A percentile compares a stretch with the other conserved stretches of the same genome.
These are phyloP conservation scores for Phylloporus arenicola DNA, from an alignment of 768 basidiomycete species.

Conservation along the genomic window DNA sequence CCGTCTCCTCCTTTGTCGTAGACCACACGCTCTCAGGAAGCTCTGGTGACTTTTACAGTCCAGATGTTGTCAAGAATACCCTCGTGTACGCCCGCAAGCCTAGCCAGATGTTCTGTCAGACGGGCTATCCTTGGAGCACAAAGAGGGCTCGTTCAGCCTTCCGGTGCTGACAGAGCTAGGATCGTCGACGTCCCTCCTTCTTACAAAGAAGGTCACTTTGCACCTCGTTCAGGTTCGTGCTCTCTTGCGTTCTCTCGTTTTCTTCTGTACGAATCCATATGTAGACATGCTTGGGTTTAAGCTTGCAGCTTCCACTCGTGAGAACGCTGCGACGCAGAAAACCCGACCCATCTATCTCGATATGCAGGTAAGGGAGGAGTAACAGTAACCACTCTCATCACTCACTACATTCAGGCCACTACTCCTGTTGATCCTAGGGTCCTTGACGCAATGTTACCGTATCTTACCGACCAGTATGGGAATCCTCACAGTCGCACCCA, in stretches of 20 bases:
- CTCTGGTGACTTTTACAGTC: slow-evolving; percentile 1
- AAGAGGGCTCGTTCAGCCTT: slow-evolving; percentile 74
- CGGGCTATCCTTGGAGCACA: slow-evolving; percentile 27
- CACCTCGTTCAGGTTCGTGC: slow-evolving; percentile 60
- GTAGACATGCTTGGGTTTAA: slow-evolving; percentile 89
- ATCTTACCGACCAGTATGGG: slow-evolving; percentile 90
- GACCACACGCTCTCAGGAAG: slow-evolving; percentile 10
- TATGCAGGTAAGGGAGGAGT: slow-evolving; percentile 67
- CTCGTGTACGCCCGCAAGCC: slow-evolving; percentile 29
- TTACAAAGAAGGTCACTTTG: slow-evolving; percentile 62
- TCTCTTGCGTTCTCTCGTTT: neutral
- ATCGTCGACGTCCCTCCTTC: slow-evolving; percentile 76
- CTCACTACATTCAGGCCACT: slow-evolving; percentile 61
- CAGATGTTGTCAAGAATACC: slow-evolving; percentile 58
- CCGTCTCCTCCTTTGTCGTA: slow-evolving; percentile 4
- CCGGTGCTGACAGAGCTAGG: slow-evolving; percentile 75
- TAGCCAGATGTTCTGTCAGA: slow-evolving; percentile 23
- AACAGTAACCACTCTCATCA: neutral
- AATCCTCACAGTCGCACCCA: slow-evolving; percentile 98
- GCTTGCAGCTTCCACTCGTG: slow-evolving; percentile 57
- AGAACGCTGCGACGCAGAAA: slow-evolving; percentile 53
- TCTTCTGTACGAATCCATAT: slow-evolving; percentile 1
- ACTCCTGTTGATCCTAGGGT: slow-evolving; percentile 97
- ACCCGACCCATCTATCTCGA: slow-evolving; percentile 93
- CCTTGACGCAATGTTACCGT: slow-evolving; percentile 94